Evolutionary conservation across 2,329 filamentous ascomycete species (phyloP).

Genomic region (Chrysoporthe deuterocubensis): DNA sequence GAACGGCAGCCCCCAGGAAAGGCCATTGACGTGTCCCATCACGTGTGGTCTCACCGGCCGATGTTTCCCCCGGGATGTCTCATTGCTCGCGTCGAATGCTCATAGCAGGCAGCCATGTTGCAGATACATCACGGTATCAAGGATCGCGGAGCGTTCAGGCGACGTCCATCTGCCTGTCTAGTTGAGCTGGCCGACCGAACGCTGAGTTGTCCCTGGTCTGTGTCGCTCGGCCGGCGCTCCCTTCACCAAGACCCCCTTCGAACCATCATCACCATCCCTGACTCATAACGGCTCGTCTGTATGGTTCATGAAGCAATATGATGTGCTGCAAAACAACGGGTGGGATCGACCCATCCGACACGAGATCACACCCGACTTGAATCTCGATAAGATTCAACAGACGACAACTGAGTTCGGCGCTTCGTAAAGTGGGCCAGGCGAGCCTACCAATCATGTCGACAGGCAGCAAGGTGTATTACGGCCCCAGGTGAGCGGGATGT

Average conservation of each 20-base stretch:
- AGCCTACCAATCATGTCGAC: background rate
- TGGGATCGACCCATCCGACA: conserved; percentile 25
- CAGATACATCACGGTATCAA: conserved; percentile 1
- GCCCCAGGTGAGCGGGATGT: too few species aligned
- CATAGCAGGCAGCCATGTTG: conserved; percentile 18
- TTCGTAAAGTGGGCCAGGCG: conserved; percentile 10
- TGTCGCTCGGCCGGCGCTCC: background rate
- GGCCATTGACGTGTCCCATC: conserved; percentile 25
- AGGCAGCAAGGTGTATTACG: background rate
- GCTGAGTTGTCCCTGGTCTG: background rate
- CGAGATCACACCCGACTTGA: conserved; percentile 23
- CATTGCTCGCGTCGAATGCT: conserved; percentile 17
- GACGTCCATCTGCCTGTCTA: background rate
- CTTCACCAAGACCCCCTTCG: background rate
- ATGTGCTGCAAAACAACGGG: conserved; percentile 16
- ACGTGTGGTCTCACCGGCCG: conserved; percentile 28
- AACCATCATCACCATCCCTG: background rate
- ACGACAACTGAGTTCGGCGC: background rate
- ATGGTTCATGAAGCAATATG: background rate
- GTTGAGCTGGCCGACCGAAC: too few species aligned
- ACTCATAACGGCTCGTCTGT: background rate
- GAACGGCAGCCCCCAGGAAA: background rate
- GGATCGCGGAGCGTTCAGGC: background rate
- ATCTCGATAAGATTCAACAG: conserved; percentile 29
- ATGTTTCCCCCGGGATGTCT: conserved; percentile 21